phyloP scores from a whole-genome alignment of 345 rosid genomes.

The Cardiospermum halicacabum region DNA sequence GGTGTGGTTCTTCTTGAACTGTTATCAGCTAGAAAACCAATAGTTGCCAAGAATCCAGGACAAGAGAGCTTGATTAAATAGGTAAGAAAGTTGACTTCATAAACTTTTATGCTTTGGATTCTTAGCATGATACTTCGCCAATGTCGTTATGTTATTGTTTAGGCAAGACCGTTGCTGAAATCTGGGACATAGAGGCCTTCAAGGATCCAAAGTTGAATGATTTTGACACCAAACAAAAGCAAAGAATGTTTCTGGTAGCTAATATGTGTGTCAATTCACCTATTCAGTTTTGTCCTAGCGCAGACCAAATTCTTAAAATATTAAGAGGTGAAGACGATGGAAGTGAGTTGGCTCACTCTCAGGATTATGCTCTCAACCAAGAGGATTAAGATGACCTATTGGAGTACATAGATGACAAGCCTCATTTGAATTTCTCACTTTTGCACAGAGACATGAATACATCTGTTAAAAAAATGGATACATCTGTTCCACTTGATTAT shows the following conservation, averaged over 20 bases:
- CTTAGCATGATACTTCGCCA: slow-evolving; percentile 8
- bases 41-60: slow-evolving; percentile 17
- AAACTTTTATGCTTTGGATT: neutral
- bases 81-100: no score
- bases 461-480: neutral
- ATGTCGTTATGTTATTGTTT: neutral
- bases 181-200: slow-evolving; percentile 23
- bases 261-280: slow-evolving; percentile 34
- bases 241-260: slow-evolving; percentile 39
- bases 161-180: slow-evolving; percentile 40
- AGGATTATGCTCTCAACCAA: slow-evolving; percentile 3
- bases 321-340: slow-evolving; percentile 18
- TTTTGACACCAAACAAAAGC: slow-evolving; percentile 29
- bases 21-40: slow-evolving; percentile 44
- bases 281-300: slow-evolving; percentile 30
- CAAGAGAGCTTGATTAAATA: slow-evolving; percentile 43
- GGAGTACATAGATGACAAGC: neutral
- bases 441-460: neutral
- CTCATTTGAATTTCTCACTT: slow-evolving; percentile 4
- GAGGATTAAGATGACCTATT: slow-evolving; percentile 7
- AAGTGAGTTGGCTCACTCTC: slow-evolving; percentile 12
- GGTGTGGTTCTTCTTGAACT: slow-evolving; percentile 52
- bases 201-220: slow-evolving; percentile 32
- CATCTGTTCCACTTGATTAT: neutral
- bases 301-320: slow-evolving; percentile 22